These are phyloP conservation scores for Purpureocillium lavendulum DNA, from an alignment of 2,329 filamentous ascomycete genomes.

Conservation along the genomic window DNA sequence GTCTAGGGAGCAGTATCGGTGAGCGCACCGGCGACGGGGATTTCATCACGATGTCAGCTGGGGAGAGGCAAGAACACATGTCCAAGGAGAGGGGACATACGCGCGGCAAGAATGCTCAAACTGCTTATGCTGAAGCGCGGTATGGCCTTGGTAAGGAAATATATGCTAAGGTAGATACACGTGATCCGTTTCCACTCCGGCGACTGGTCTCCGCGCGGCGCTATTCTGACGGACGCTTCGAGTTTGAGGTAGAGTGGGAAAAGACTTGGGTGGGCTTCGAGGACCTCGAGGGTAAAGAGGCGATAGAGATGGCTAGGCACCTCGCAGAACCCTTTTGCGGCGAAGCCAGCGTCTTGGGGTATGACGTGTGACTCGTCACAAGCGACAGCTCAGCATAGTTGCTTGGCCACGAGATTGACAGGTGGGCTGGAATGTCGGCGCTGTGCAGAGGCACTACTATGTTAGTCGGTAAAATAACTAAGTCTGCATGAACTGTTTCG, in stretches of 20 bases:
- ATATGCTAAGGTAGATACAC: not conserved
- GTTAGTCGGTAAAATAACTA: too few relatives aligned
- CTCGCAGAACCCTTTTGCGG: not conserved
- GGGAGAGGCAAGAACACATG: not conserved
- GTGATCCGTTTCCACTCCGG: not conserved
- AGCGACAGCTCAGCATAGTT: too few relatives aligned
- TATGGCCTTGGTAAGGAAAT: not conserved
- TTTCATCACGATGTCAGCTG: not conserved
- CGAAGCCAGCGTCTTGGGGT: not conserved
- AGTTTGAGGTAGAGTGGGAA: not conserved
- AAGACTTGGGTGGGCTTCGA: not conserved
- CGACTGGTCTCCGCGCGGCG: not conserved
- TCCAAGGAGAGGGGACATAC: not conserved
- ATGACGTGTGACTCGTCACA: conserved; percentile 1
- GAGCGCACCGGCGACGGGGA: not conserved
- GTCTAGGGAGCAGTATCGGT: not conserved
- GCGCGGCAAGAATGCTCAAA: not conserved
- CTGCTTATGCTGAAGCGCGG: not conserved
- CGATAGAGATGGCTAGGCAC: not conserved
- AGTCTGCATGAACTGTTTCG: too few relatives aligned
- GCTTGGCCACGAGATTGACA: too few relatives aligned
- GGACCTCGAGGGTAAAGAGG: not conserved
- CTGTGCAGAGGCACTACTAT: too few relatives aligned
- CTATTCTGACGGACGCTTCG: not conserved
- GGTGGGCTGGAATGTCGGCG: too few relatives aligned